Evolutionary conservation across 768 basidiomycete species (phyloP).

Genomic region (Calocybe gangraenosa): DNA sequence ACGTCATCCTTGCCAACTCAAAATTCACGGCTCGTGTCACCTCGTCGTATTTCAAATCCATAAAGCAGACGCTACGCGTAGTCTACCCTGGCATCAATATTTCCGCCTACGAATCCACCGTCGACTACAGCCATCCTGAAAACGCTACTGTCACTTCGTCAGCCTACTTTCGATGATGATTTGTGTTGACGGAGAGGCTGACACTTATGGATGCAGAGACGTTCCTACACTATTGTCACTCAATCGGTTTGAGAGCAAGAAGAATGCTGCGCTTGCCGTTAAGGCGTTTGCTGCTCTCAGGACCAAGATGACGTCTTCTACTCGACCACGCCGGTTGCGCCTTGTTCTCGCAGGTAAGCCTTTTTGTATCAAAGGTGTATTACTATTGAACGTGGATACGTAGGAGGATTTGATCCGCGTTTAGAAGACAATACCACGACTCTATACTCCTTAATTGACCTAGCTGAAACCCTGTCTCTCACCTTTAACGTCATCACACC

Average conservation of each 20-base stretch:
- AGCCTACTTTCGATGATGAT: constrained; percentile 20
- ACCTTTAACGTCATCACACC: constrained; percentile 56
- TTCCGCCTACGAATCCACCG: constrained; percentile 55
- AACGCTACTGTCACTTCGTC: constrained; percentile 55
- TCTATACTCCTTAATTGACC: constrained; percentile 57
- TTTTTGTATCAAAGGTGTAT: background rate
- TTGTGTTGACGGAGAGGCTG: background rate
- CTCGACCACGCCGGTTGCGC: constrained; percentile 39
- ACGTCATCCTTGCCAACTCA: constrained; percentile 90
- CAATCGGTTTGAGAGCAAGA: constrained; percentile 96
- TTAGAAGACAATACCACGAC: constrained; percentile 79
- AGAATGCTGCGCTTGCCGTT: constrained; percentile 82
- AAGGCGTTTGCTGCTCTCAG: constrained; percentile 65
- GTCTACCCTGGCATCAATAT: constrained; percentile 96
- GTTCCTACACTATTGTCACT: constrained; percentile 79
- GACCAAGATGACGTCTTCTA: constrained; percentile 16
- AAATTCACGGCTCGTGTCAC: constrained; percentile 85
- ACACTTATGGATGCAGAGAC: constrained; percentile 30
- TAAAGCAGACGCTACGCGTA: constrained; percentile 60
- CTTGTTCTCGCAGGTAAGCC: constrained; percentile 74
- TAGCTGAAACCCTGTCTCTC: constrained; percentile 50
- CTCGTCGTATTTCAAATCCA: constrained; percentile 65
- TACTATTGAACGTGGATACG: background rate
- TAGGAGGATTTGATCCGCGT: constrained; percentile 89
- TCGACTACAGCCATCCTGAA: constrained; percentile 43